Percentiles rank a stretch among this genome's conserved stretches.
Evolutionary conservation across 768 basidiomycete species (phyloP).

Genomic region (Mycena metata): DNA sequence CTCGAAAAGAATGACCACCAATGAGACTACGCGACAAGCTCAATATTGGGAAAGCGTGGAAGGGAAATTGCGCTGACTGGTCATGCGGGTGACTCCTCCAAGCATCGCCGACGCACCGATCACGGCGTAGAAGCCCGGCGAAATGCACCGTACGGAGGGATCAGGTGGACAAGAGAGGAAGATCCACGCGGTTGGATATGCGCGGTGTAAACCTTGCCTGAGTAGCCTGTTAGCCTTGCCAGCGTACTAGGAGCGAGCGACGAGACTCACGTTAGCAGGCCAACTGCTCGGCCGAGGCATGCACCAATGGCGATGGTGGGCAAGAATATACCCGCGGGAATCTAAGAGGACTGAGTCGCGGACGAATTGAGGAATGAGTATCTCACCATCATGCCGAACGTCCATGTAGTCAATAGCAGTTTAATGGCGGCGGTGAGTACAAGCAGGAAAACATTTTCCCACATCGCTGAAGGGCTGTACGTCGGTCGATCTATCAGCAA

Average conservation of each 20-base stretch:
- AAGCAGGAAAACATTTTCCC: constrained; percentile 77
- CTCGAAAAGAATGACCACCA: constrained; percentile 85
- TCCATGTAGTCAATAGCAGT: constrained; percentile 77
- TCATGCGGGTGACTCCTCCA: constrained; percentile 83
- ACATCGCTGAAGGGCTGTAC: constrained; percentile 71
- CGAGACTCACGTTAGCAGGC: constrained; percentile 69
- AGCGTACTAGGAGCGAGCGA: background rate
- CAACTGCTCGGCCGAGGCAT: constrained; percentile 78
- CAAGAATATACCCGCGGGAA: constrained; percentile 83
- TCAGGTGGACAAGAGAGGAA: constrained; percentile 82
- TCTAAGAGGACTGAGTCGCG: constrained; percentile 49
- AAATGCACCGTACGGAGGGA: constrained; percentile 75
- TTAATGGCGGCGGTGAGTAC: constrained; percentile 74
- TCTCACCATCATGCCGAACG: constrained; percentile 82
- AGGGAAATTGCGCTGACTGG: constrained; percentile 58
- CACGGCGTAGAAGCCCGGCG: constrained; percentile 83
- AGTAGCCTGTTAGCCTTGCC: constrained; percentile 9
- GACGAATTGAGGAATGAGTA: background rate
- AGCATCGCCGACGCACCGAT: constrained; percentile 84
- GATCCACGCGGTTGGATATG: constrained; percentile 77
- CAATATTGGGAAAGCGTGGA: background rate
- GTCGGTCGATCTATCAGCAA: constrained; percentile 12
- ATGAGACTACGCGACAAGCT: constrained; percentile 63
- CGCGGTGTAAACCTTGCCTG: constrained; percentile 76
- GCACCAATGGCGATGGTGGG: constrained; percentile 84